Evolutionary conservation across 2,329 filamentous ascomycete genomes (phyloP), one percentile per base, ranked within the genome.

Genomic region (Fusarium pilosicola): DNA sequence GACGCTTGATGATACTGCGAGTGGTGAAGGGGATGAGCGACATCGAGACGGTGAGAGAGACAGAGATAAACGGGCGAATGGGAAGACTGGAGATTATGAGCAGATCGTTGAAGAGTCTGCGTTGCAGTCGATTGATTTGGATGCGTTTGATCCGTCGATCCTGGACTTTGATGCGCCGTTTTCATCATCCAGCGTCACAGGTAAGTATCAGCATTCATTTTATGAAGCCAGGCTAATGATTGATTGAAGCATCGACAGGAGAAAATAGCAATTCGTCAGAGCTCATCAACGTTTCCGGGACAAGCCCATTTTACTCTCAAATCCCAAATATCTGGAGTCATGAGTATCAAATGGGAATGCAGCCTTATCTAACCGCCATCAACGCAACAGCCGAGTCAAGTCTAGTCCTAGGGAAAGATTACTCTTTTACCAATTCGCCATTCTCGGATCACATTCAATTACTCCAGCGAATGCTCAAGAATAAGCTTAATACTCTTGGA

Each of bases 371-470:
- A 10, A 61, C 69, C 2, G 79, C 78, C 20, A 71, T 80, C 20
- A 72, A 48, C 7, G 77, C 77, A 13, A 74, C 71, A 5, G 30
- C 76, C 22, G 57, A 76, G 15, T 76, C 77, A 0, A 78, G 66
- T 20, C 18, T 75, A 1, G 67, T 74, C 1, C n/a, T 75, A 1
- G 74, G 79, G 0, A 80, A 78, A 14, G 67, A 79, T 18, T 81
- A 78, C 56, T 55, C 70, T 0, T 57, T 76, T 4, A 78, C 78
- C 0, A 81, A 81, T 17, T 81, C 79, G 0, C 79, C 79, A 0
- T 81, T 81, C 48, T 81, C 79, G 0, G 79, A 81, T 20, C 79
- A 81, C 2, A 81, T 81, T 4, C 67, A 77, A 5, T 26, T 81
- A 0, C 72, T 81, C 0, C 77, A 79, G 12, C 62, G 70, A 2